Percentiles rank a stretch among this genome's conserved stretches.
Conservation (phyloP, 139 green algal genomes). For the Chlamydomonas sphaeroides region DNA sequence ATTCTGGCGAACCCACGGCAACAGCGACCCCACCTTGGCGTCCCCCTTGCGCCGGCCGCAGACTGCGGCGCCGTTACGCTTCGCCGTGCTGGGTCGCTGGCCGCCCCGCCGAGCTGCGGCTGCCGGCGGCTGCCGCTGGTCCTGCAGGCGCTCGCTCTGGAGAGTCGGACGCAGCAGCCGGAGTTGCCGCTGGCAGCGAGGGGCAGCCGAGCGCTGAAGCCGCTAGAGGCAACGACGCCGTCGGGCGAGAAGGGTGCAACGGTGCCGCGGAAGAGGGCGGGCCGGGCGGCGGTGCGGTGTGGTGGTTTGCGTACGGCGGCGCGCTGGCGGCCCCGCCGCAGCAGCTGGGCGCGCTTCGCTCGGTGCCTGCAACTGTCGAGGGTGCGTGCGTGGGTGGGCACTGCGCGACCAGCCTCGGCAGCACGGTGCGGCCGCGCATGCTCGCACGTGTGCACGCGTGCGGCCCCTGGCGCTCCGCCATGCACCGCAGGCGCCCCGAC, state of each 20-base stretch:
- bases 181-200: neutral
- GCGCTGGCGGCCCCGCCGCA: neutral
- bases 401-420: too few relatives aligned
- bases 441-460: too few relatives aligned
- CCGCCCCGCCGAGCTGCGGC: neutral
- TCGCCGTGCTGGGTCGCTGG: neutral
- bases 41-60: neutral
- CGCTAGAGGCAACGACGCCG: neutral
- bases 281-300: conserved; percentile 33
- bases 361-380: neutral
- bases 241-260: neutral
- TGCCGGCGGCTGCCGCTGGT: neutral
- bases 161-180: too few relatives aligned
- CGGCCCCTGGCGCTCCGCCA: too few relatives aligned
- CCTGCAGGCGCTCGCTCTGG: neutral
- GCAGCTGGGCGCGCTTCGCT: neutral
- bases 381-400: neutral
- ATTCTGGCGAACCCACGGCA: neutral
- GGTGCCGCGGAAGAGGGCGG: neutral
- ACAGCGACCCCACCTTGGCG: neutral
- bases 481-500: too few relatives aligned
- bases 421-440: too few relatives aligned
- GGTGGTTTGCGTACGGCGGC: conserved; percentile 73
- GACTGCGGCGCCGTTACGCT: neutral
- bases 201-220: neutral